phyloP scores from a whole-genome alignment of 257 asterid species.

The Lavandula angustifolia region DNA sequence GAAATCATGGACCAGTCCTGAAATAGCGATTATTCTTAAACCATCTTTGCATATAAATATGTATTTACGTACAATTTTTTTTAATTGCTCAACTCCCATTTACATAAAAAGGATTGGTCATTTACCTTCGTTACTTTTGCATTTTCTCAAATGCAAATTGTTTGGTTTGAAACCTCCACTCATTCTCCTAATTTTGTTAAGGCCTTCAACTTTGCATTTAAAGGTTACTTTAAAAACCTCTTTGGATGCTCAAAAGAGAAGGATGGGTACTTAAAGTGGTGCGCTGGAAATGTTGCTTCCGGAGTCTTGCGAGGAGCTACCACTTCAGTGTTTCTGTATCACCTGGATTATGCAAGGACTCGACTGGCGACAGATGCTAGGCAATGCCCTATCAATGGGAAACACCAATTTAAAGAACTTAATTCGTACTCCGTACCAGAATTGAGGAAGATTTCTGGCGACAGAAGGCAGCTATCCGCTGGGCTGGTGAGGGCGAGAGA shows the following conservation, averaged over 20 bases:
- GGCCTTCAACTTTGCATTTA: slow-evolving; percentile 92
- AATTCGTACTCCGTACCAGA: too few relatives aligned
- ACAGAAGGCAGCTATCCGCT: too few relatives aligned
- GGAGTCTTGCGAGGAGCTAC: slow-evolving; percentile 98
- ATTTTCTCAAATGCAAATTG: not conserved
- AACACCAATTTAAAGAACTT: slow-evolving; percentile 52
- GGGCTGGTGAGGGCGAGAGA: too few relatives aligned
- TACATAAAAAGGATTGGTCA: not conserved
- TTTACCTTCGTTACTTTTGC: not conserved
- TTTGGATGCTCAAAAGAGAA: slow-evolving; percentile 76
- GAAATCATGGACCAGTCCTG: not conserved
- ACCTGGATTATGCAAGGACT: slow-evolving; percentile 61
- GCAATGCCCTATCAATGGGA: slow-evolving; percentile 37
- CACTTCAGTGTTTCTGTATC: slow-evolving; percentile 67
- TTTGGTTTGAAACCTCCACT: not conserved
- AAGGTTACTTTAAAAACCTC: slow-evolving; percentile 71
- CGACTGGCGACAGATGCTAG: slow-evolving; percentile 53
- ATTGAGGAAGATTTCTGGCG: too few relatives aligned
- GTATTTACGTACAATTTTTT: not conserved
- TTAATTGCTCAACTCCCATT: not conserved
- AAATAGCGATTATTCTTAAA: not conserved
- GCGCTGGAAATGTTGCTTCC: slow-evolving; percentile 89
- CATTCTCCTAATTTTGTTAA: slow-evolving; percentile 25
- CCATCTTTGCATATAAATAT: not conserved
- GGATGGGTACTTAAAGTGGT: slow-evolving; percentile 81